A percentile compares a stretch with the other conserved stretches of the same genome.
These are phyloP conservation scores for Entelexis paramagnoliae DNA, from an alignment of 1,139 yeast species.

Conservation along the genomic window DNA sequence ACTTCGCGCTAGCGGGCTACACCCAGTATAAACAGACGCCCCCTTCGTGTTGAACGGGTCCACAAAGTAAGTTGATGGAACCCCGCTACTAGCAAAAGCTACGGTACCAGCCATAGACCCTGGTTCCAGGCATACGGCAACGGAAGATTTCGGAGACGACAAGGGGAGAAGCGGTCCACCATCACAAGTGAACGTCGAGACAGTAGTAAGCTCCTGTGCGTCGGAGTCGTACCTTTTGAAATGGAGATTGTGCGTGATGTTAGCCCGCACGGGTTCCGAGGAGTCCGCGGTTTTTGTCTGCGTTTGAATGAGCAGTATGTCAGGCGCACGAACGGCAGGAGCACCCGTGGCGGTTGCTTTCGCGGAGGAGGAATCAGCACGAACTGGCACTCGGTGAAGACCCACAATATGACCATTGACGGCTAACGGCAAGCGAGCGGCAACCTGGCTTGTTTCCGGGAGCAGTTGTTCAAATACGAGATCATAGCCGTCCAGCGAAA, in stretches of 20 bases:
- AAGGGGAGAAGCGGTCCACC: background rate
- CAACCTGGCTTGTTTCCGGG: background rate
- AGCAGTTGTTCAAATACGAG: conserved; percentile 5
- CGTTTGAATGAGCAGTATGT: conserved; percentile 4
- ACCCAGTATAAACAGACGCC: background rate
- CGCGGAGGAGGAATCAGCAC: background rate
- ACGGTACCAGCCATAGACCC: conserved; percentile 7
- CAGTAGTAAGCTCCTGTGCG: background rate
- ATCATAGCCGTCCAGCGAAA: conserved; percentile 8
- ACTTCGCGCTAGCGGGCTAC: too few species aligned
- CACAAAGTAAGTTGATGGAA: background rate
- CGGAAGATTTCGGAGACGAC: background rate
- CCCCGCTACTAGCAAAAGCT: background rate
- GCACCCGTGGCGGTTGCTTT: too few species aligned
- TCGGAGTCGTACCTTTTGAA: background rate
- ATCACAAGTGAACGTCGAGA: background rate
- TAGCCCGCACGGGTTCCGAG: background rate
- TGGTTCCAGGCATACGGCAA: background rate
- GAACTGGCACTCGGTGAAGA: background rate
- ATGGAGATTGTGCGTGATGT: background rate
- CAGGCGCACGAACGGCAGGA: background rate
- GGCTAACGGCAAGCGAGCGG: background rate
- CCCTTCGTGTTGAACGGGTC: background rate
- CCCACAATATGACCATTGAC: background rate
- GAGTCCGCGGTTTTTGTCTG: background rate